Evolutionary conservation across 345 rosid species (phyloP), one percentile per base, ranked within the genome.

Genomic region (Linum lewisii): DNA sequence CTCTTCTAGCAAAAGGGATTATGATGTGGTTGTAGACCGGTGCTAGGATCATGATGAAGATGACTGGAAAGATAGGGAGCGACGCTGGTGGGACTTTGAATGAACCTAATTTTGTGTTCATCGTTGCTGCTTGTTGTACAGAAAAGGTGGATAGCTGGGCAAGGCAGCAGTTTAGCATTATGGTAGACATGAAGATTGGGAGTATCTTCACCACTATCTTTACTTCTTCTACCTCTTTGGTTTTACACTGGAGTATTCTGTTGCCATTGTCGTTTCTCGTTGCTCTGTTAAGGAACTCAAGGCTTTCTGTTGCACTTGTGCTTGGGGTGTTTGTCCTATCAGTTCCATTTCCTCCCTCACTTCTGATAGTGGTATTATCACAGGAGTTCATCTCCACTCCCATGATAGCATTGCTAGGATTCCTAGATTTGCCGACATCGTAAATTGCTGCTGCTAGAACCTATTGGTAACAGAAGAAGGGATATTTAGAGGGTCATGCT

Each of bases 111-210:
- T 68, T 78, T n/a, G 95, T 88, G 61, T 88, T 72, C 96, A 88
- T 88, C 14, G 93, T 88, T 44, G 96, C 80, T 51, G 95, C 90
- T 81, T 92, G 96, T 54, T 92, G 96, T 62, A 88, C 84, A 0
- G 96, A 92, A 58, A 92, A 92, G 21, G 95, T 88, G 0, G 92
- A 88, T 63, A 92, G 98, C 67, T 92, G 96, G 69, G 95, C 93
- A n/a, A 92, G 85, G 72, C 98, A 92, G 62, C 95, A 80, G 65
- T 88, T 88, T 24, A 92, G 76, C 86, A 88, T 84, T 66, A 92
- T 88, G 22, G 92, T 84, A 6, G 88, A 88, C 87, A 79, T 78
- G 75, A 92, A 88, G 68, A 84, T 79, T 0, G 96, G 96, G 69
- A 88, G 64, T 57, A 73, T 83, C 68, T 55, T 73, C 50, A 84